Percentiles rank a stretch among this genome's conserved stretches.
These are phyloP conservation scores for Paratinospora sagittata DNA, from an alignment of 164 flowering plant species.

Conservation along the genomic window DNA sequence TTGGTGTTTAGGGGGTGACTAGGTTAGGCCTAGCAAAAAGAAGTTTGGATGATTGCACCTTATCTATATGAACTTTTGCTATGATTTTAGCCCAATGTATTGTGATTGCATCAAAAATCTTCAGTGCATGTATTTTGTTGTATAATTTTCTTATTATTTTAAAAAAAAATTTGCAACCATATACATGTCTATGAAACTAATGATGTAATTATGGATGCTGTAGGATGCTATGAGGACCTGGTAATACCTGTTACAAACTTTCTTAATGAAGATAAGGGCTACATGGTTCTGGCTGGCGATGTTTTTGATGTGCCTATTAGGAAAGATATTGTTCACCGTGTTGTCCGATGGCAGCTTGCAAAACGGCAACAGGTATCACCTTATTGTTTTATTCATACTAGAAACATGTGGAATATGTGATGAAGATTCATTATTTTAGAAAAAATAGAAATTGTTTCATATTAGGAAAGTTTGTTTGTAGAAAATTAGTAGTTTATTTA, in stretches of 20 bases:
- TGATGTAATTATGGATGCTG: conserved; percentile 7
- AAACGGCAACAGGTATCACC: conserved; percentile 75
- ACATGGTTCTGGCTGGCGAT: conserved; percentile 87
- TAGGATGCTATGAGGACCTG: conserved; percentile 73
- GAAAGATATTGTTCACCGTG: conserved; percentile 90
- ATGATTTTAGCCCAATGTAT: not conserved
- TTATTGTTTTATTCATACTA: not conserved
- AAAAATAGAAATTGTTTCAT: too few species aligned
- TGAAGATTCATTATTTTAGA: too few species aligned
- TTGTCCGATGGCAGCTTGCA: conserved; percentile 97
- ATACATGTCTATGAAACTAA: not conserved
- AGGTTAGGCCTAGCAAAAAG: not conserved
- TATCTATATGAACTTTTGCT: not conserved
- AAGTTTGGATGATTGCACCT: not conserved
- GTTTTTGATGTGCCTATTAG: conserved; percentile 94
- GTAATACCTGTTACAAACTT: conserved; percentile 85
- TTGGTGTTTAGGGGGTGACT: too few species aligned
- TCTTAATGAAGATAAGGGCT: conserved; percentile 76
- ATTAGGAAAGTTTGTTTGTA: too few species aligned
- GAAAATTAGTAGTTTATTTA: too few species aligned
- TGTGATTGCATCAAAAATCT: not conserved
- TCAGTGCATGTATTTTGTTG: not conserved
- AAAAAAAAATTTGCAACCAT: not conserved
- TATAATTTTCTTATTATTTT: not conserved
- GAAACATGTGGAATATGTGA: not conserved